Evolutionary conservation across 371 early-diverging fungal species (phyloP).

Genomic region (Apophysomyces elegans): DNA sequence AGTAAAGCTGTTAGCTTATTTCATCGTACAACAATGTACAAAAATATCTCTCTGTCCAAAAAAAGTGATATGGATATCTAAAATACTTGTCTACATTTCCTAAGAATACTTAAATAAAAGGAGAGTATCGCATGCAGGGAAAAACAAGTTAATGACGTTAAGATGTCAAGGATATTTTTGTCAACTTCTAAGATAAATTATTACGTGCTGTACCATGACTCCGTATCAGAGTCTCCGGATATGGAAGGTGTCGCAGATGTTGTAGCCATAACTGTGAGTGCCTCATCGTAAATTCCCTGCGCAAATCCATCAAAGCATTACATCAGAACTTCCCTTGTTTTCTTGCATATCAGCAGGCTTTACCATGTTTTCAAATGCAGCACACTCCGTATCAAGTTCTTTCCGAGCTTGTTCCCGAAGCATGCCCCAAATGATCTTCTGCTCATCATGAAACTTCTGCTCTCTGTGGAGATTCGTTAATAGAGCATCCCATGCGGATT

Average conservation of each 20-base stretch:
- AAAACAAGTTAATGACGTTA: too few species aligned
- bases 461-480: neutral
- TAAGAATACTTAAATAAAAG: too few species aligned
- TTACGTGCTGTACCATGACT: conserved; percentile 5
- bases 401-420: neutral
- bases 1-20: too few species aligned
- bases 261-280: neutral
- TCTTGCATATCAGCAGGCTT: too few species aligned
- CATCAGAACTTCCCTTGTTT: too few species aligned
- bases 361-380: neutral
- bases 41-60: too few species aligned
- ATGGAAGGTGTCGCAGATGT: neutral
- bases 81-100: too few species aligned
- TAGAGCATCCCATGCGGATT: neutral
- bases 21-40: too few species aligned
- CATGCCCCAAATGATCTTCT: conserved; percentile 3
- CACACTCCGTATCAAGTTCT: neutral
- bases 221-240: conserved; percentile 4
- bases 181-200: neutral
- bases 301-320: neutral
- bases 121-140: too few species aligned
- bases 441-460: neutral
- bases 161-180: too few species aligned
- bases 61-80: too few species aligned
- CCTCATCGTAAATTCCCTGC: neutral